Base-by-base conservation (phyloP, 257 asterid genomes). In the Salvia hispanica region DNA sequence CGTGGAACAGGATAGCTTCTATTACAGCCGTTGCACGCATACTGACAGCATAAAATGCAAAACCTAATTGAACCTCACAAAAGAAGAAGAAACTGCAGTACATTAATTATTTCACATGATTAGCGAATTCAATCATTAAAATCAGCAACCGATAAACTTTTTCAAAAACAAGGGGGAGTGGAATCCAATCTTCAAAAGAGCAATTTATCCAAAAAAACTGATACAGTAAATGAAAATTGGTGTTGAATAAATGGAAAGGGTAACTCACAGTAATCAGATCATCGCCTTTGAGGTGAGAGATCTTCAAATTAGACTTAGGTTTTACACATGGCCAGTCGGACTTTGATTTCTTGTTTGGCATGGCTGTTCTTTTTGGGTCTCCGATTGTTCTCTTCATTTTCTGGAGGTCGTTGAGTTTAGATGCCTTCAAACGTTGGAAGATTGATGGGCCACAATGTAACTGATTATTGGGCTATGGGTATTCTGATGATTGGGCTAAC, bases 291-390 rank as follows among this genome's bases (percentile, higher is more conserved):
- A 88, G 81, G 63, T 85, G 80, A 72, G 69, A 74, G 66, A 78
- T 44, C 44, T 67, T 78, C 72, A 88, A 85, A 72, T 84, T 68
- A 25, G 79, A 54, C 74, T 88, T 88, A 42, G 83, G 84, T 77
- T 86, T 82, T 21, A 88, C 70, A 44, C 71, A 67, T 9, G 95
- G 95, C 93, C 91, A 88, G 2, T 75, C 84, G 9, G 77, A 31
- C 58, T 71, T 78, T 33, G 83, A 21, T 76, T 81, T 85, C 88
- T 81, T 80, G 67, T 45, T 69, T 18, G 77, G 75, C 2, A 51
- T 77, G 16, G 69, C 72, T 3, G 69, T 43, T 72, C 68, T 84
- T 60, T 80, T 85, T 12, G 77, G 56, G 54, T 79, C 86, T 21
- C 75, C 85, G 86, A 85, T 87, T 72, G 78, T 85, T 69, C 87